These are phyloP conservation scores for Quercus glauca DNA, from an alignment of 306 rosid species.

Conservation along the genomic window DNA sequence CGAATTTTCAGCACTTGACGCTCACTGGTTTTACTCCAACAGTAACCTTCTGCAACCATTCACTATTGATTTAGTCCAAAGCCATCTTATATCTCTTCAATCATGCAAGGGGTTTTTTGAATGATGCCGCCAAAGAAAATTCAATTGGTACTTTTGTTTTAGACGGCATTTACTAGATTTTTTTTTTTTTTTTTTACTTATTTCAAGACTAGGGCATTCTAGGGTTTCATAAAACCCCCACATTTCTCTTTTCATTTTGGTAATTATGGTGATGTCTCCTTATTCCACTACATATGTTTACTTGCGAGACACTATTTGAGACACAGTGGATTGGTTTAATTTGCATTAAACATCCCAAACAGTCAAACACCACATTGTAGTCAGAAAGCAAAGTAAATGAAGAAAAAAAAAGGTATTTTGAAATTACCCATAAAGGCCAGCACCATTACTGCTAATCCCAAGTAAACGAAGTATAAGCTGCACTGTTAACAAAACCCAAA, in stretches of 20 bases:
- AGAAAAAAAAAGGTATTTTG: conserved; percentile 4
- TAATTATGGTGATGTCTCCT: conserved; percentile 9
- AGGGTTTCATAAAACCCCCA: conserved; percentile 32
- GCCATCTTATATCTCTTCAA: neutral
- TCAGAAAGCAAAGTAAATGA: conserved; percentile 36
- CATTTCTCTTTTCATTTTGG: neutral
- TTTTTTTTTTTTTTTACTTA: neutral
- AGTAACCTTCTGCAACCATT: conserved; percentile 73
- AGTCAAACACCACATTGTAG: conserved; percentile 10
- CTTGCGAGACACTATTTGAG: neutral
- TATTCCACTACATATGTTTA: neutral
- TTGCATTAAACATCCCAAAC: neutral
- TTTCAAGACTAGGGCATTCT: neutral
- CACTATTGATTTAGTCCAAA: neutral
- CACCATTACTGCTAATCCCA: conserved; percentile 86
- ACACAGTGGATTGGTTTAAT: neutral
- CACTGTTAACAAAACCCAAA: conserved; percentile 54
- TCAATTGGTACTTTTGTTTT: neutral
- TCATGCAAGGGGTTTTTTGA: neutral
- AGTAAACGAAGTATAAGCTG: conserved; percentile 90
- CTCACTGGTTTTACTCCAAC: conserved; percentile 99
- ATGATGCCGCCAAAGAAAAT: neutral
- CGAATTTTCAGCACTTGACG: conserved; percentile 82
- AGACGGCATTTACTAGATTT: neutral
- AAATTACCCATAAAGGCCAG: conserved; percentile 87